phyloP scores from a whole-genome alignment of 208 protist species.

The Trypanosomatidae sp. region DNA sequence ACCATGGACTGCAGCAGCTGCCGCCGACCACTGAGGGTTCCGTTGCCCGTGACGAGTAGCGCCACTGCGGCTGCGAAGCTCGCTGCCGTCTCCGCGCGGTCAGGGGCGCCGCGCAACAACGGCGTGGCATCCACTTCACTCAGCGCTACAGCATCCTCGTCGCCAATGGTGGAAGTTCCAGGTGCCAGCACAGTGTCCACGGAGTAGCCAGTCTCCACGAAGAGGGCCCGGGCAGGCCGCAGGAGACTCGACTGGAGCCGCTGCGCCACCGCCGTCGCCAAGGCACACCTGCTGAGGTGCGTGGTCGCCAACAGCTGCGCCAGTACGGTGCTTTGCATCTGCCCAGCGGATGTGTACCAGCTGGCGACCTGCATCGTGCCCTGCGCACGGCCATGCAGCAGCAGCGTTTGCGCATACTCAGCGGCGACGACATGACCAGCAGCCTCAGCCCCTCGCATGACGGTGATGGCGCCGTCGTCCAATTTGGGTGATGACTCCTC shows the following conservation, averaged over 20 bases:
- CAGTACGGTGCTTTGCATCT: conserved; percentile 40
- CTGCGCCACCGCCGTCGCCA: conserved; percentile 14
- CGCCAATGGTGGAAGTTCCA: not conserved
- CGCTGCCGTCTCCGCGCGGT: conserved; percentile 33
- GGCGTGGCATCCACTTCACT: conserved; percentile 9
- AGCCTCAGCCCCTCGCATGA: conserved; percentile 11
- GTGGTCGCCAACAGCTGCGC: conserved; percentile 35
- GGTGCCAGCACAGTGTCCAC: not conserved
- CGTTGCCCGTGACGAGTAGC: conserved; percentile 36
- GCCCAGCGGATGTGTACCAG: conserved; percentile 26
- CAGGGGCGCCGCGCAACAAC: not conserved
- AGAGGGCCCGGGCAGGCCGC: conserved; percentile 20
- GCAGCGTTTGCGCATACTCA: conserved; percentile 59
- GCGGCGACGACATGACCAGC: conserved; percentile 22
- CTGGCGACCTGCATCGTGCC: conserved; percentile 54
- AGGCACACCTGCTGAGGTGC: conserved; percentile 19
- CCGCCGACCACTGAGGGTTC: conserved; percentile 28
- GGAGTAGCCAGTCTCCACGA: conserved; percentile 18
- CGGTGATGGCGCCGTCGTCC: conserved; percentile 11
- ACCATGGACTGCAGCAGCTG: conserved; percentile 69
- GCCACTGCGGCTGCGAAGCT: conserved; percentile 47
- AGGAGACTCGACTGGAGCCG: conserved; percentile 22
- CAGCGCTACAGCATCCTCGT: conserved; percentile 5
- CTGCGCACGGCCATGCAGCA: conserved; percentile 59
- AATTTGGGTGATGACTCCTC: not conserved